phyloP scores from a whole-genome alignment of 352 stramenopile genomes.

The Pythium chondricola region DNA sequence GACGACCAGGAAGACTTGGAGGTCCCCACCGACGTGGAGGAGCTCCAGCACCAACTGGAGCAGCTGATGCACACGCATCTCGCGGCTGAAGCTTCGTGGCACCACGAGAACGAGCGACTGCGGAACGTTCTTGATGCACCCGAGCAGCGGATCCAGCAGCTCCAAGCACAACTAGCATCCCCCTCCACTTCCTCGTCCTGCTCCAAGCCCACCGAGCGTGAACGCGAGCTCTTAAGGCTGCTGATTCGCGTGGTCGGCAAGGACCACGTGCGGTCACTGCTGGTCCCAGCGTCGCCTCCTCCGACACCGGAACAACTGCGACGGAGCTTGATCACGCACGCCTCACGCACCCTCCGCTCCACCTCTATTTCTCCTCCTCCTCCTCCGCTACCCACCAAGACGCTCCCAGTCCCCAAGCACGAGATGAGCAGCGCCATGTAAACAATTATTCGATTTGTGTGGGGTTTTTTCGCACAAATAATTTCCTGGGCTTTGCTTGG shows the following conservation, averaged over 20 bases:
- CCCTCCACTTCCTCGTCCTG: neutral
- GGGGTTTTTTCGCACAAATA: neutral
- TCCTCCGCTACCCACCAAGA: neutral
- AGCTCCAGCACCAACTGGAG: conserved; percentile 7
- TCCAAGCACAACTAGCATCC: neutral
- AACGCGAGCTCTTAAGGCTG: conserved; percentile 22
- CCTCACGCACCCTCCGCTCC: no score
- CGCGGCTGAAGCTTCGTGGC: conserved; percentile 19
- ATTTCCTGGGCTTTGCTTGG: no score
- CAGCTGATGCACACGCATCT: conserved; percentile 1
- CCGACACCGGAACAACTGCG: conserved; percentile 11
- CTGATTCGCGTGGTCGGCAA: conserved; percentile 21
- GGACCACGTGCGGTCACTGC: conserved; percentile 9
- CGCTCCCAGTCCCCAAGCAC: conserved; percentile 4
- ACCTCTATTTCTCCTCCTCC: no score
- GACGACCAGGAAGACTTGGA: neutral
- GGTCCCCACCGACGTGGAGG: neutral
- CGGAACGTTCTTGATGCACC: conserved; percentile 11
- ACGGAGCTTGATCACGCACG: conserved; percentile 9
- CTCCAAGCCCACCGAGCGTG: conserved; percentile 1
- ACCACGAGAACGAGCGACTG: conserved; percentile 21
- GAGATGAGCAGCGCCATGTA: conserved; percentile 22
- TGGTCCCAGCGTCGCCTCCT: neutral
- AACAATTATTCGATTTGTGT: neutral
- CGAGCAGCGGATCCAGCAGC: conserved; percentile 7